phyloP scores from a whole-genome alignment of 352 stramenopile genomes.

The Pythium inflatum region DNA sequence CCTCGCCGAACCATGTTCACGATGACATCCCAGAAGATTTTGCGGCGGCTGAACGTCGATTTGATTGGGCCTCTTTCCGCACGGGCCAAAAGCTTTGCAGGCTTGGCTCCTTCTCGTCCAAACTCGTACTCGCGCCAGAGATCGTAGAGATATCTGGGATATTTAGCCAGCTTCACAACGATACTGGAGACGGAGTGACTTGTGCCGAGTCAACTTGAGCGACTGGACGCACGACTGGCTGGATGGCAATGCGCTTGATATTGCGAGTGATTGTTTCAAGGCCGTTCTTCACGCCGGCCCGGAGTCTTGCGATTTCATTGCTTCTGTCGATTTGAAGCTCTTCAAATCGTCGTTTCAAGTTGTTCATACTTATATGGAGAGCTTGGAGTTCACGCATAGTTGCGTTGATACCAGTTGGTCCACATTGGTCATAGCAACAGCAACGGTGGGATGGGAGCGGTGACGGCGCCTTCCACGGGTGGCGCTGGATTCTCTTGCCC shows the following conservation, averaged over 20 bases:
- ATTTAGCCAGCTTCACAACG: not conserved
- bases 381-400: constrained; percentile 22
- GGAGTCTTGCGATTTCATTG: not conserved
- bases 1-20: not conserved
- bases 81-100: not conserved
- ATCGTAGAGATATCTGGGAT: not conserved
- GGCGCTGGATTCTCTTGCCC: too few species aligned
- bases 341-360: not conserved
- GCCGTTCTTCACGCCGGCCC: not conserved
- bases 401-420: too few species aligned
- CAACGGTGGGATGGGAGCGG: too few species aligned
- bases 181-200: not conserved
- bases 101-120: not conserved
- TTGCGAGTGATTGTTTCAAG: not conserved
- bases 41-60: not conserved
- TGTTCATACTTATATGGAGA: not conserved
- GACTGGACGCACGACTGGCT: not conserved
- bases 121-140: constrained; percentile 1
- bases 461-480: too few species aligned
- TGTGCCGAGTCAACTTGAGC: not conserved
- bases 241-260: not conserved
- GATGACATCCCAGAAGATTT: constrained; percentile 1
- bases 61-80: not conserved
- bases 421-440: too few species aligned
- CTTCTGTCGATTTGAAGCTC: not conserved